Conservation (phyloP, 208 protist species). For the Leishmania mexicana region DNA sequence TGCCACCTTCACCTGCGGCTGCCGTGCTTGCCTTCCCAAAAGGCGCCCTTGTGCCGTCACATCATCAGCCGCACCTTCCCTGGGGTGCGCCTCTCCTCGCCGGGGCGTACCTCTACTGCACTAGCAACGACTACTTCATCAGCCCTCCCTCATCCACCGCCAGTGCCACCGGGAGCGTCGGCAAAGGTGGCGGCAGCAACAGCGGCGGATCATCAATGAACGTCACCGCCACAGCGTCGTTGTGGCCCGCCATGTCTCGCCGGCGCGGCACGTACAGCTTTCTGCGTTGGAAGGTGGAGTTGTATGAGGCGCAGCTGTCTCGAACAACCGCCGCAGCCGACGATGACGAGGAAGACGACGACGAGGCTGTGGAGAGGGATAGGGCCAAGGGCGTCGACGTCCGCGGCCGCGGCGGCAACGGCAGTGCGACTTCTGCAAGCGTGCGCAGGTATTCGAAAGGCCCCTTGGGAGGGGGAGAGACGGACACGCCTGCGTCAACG, state of each 20-base stretch:
- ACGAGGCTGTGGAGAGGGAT: not conserved
- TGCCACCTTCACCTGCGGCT: not conserved
- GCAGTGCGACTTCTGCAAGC: not conserved
- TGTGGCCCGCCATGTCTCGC: slow-evolving; percentile 36
- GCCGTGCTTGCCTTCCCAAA: not conserved
- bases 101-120: slow-evolving; percentile 59
- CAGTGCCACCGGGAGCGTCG: slow-evolving; percentile 2
- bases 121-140: slow-evolving; percentile 80
- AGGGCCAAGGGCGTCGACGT: not conserved
- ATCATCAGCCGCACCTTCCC: slow-evolving; percentile 18
- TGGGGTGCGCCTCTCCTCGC: slow-evolving; percentile 72
- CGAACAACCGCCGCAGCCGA: not conserved
- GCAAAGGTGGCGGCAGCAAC: not conserved
- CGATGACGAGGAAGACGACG: not conserved
- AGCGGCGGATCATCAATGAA: not conserved
- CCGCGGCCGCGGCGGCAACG: not conserved
- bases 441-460: slow-evolving; percentile 17
- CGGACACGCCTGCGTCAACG: slow-evolving; percentile 1
- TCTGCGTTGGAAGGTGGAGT: slow-evolving; percentile 77
- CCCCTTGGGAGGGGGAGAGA: slow-evolving; percentile 2
- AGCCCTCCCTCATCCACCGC: slow-evolving; percentile 23
- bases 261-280: slow-evolving; percentile 72
- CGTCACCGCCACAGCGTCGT: not conserved
- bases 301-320: slow-evolving; percentile 51
- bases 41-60: not conserved